Conservation (phyloP, 768 basidiomycete genomes). For the Leccinellum rugosiceps region DNA sequence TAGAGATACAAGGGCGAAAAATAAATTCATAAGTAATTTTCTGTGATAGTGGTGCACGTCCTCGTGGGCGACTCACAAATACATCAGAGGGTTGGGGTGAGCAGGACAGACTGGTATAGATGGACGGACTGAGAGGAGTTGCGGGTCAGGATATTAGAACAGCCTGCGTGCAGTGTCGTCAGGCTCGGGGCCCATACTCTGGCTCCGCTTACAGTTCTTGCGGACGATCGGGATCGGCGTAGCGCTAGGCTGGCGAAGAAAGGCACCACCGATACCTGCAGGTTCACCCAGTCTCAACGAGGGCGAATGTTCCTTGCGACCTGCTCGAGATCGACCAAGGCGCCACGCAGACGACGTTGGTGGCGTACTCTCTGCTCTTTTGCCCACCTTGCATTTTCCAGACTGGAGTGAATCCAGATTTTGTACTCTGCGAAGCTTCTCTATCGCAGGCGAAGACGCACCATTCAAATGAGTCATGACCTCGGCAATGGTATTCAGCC, state of each 20-base stretch:
- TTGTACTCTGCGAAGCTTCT: constrained; percentile 23
- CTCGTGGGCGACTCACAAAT: constrained; percentile 19
- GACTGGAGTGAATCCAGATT: not conserved
- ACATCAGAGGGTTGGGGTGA: not conserved
- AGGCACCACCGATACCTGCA: constrained; percentile 6
- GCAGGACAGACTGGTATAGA: not conserved
- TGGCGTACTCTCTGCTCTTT: constrained; percentile 31
- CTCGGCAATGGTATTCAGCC: constrained; percentile 23
- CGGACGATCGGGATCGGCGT: constrained; percentile 23
- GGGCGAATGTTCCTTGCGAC: constrained; percentile 9
- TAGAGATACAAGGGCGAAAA: constrained; percentile 13
- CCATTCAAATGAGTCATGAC: constrained; percentile 12
- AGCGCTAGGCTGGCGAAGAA: constrained; percentile 27
- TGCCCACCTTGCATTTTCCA: constrained; percentile 1
- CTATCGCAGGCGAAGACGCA: constrained; percentile 14
- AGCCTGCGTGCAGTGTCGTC: constrained; percentile 9
- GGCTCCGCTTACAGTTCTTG: constrained; percentile 24
- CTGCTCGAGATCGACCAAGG: constrained; percentile 7
- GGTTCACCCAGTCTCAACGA: constrained; percentile 7
- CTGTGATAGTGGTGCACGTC: not conserved
- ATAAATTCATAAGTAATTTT: constrained; percentile 2
- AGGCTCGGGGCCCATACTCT: constrained; percentile 25
- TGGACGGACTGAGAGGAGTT: not conserved
- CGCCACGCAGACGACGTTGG: constrained; percentile 25
- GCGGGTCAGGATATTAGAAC: constrained; percentile 7